A percentile compares a stretch with the other conserved stretches of the same genome.
Conservation (phyloP, 2,329 filamentous ascomycete genomes). For the Scolecobasidium constrictum region DNA sequence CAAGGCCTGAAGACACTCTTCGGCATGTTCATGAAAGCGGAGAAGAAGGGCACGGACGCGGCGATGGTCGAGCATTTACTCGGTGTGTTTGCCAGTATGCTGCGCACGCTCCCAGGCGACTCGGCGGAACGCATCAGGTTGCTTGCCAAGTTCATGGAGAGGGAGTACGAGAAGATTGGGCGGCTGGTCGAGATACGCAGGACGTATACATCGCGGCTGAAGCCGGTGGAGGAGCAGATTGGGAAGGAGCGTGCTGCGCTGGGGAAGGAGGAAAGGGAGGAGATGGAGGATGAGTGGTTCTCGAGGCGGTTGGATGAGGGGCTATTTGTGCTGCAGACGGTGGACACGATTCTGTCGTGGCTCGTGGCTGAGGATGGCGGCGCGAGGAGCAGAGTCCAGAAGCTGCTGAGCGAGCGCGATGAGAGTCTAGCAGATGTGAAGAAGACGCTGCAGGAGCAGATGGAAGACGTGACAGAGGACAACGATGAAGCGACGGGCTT, state of each 20-base stretch:
- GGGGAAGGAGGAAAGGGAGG: slow-evolving; percentile 48
- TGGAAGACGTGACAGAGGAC: slow-evolving; percentile 46
- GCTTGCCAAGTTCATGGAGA: slow-evolving; percentile 91
- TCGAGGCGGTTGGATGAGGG: slow-evolving; percentile 71
- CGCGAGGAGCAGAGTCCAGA: slow-evolving; percentile 52
- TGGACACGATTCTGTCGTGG: slow-evolving; percentile 84
- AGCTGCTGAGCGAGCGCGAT: slow-evolving; percentile 55
- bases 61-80: slow-evolving; percentile 68
- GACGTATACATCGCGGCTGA: slow-evolving; percentile 56
- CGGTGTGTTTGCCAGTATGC: slow-evolving; percentile 71
- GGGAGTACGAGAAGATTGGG: slow-evolving; percentile 74
- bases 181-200: slow-evolving; percentile 61
- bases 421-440: slow-evolving; percentile 54
- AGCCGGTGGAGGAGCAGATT: slow-evolving; percentile 52
- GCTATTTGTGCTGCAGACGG: slow-evolving; percentile 68
- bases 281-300: slow-evolving; percentile 60
- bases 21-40: slow-evolving; percentile 77
- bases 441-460: slow-evolving; percentile 58
- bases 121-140: slow-evolving; percentile 70
- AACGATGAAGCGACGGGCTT: slow-evolving; percentile 35
- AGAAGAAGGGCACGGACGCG: slow-evolving; percentile 62
- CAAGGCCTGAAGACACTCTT: slow-evolving; percentile 80
- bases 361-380: slow-evolving; percentile 79
- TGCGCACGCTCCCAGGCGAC: slow-evolving; percentile 67
- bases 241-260: slow-evolving; percentile 43